Conservation (phyloP, 2,329 filamentous ascomycete genomes). For the Fusarium dlaminii region DNA sequence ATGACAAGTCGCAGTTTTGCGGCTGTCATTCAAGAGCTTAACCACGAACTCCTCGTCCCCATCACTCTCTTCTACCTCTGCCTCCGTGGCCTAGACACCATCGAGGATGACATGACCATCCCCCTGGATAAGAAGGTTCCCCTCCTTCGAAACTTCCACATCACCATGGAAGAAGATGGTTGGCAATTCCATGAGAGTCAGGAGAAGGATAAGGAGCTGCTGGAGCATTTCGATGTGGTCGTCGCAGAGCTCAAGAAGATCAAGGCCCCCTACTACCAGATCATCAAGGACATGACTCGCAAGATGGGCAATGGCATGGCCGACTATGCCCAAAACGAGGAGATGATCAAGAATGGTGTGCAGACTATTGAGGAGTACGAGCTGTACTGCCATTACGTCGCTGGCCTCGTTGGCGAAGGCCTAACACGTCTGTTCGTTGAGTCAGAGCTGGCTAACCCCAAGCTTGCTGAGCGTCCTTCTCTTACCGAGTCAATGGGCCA, state of each 20-base stretch:
- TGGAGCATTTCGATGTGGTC: conserved; percentile 91
- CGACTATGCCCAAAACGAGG: conserved; percentile 87
- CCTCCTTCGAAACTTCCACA: conserved; percentile 82
- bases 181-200: conserved; percentile 92
- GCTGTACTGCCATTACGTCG: conserved; percentile 97
- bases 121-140: conserved; percentile 84
- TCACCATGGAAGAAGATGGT: conserved; percentile 80
- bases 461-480: conserved; percentile 78
- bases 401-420: conserved; percentile 97
- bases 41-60: conserved; percentile 91
- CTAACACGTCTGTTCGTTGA: conserved; percentile 90
- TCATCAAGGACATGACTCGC: conserved; percentile 91
- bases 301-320: conserved; percentile 99
- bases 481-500: conserved; percentile 96
- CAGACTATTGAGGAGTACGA: conserved; percentile 90
- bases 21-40: conserved; percentile 93
- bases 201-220: conserved; percentile 92
- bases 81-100: conserved; percentile 93
- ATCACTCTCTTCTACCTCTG: conserved; percentile 93
- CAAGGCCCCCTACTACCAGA: conserved; percentile 82
- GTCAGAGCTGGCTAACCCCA: conserved; percentile 85
- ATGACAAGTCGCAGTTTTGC: conserved; percentile 93
- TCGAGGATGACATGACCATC: conserved; percentile 98
- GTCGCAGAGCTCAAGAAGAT: conserved; percentile 87
- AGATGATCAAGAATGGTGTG: conserved; percentile 82